These are phyloP conservation scores for Bombardia bombarda DNA, from an alignment of 495 filamentous ascomycete genomes.

Conservation along the genomic window DNA sequence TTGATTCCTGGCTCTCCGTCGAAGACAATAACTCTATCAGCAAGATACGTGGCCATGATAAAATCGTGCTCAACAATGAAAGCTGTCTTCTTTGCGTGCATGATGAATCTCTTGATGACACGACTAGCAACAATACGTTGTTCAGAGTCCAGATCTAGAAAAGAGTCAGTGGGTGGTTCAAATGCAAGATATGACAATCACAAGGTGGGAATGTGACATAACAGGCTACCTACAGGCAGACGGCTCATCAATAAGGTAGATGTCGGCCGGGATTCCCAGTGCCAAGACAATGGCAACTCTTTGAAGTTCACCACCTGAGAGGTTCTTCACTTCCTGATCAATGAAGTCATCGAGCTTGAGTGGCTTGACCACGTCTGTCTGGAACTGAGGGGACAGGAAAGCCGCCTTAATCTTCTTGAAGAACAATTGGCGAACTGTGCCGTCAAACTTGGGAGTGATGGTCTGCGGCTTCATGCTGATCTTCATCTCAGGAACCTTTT, in stretches of 20 bases:
- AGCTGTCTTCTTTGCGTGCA: slow-evolving; percentile 99
- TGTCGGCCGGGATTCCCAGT: slow-evolving; percentile 91
- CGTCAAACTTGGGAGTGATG: slow-evolving; percentile 94
- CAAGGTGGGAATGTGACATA: too few relatives aligned
- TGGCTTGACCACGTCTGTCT: slow-evolving; percentile 98
- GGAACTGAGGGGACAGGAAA: slow-evolving; percentile 94
- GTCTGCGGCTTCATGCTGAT: slow-evolving; percentile 99
- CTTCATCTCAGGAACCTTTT: slow-evolving; percentile 81
- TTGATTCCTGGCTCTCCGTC: slow-evolving; percentile 86
- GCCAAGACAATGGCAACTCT: slow-evolving; percentile 94
- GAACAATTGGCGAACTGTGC: slow-evolving; percentile 80
- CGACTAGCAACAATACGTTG: slow-evolving; percentile 95
- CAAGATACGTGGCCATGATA: slow-evolving; percentile 97
- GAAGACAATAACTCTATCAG: slow-evolving; percentile 97
- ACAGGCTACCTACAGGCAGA: slow-evolving; percentile 21
- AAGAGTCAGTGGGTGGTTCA: slow-evolving; percentile 1
- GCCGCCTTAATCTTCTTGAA: slow-evolving; percentile 83
- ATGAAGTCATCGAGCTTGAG: slow-evolving; percentile 98
- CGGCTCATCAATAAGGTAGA: slow-evolving; percentile 91
- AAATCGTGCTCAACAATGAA: slow-evolving; percentile 99
- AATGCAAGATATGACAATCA: background rate
- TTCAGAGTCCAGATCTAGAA: slow-evolving; percentile 74
- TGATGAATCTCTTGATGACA: slow-evolving; percentile 99
- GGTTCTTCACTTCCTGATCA: slow-evolving; percentile 96
- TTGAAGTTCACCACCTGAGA: slow-evolving; percentile 98